Base-by-base conservation (phyloP, 352 stramenopile genomes). In the Thraustotheca clavata region DNA sequence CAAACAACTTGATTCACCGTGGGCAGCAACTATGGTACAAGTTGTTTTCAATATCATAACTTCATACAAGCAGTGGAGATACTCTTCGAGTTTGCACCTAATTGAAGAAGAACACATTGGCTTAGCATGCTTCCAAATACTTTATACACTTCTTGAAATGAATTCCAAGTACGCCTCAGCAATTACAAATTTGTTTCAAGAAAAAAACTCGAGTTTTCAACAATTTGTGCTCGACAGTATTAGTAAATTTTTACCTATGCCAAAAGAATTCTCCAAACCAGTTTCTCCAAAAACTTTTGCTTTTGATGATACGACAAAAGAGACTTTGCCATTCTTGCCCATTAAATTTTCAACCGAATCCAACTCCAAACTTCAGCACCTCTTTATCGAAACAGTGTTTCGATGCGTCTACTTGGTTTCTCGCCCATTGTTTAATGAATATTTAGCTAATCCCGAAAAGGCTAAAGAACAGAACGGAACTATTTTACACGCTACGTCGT, bases 251-350 rank as follows among this genome's bases (percentile, higher is more conserved):
- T 9, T 52, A 3, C 43, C 43, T 1, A 24, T 24, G 9, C 9
- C 43, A 24, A 2, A 6, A 31, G 24, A 24, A 2, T 9, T 18
- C 6, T 31, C 43, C 9, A 52, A 52, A 24, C 9, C 43, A 2
- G 2, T 31, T 2, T 24, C 34, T 1, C 9, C 11, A 11, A 24
- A 31, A n/a, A n/a, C n/a, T 31, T 52, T 52, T 7, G 43, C 7
- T 14, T 52, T 52, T 24, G 43, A 14, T 31, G 43, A 52, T 31
- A 35, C 43, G 43, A 52, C 43, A 31, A 9, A 24, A 2, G 43
- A 52, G 9, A 31, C 43, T 14, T 35, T 31, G 43, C 43, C 43
- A 31, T 52, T 52, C n/a, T 52, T 52, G 43, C 43, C 43, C n/a
- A 2, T 14, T 52, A 31, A 52, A 24, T 9, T 2, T 52, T 24